Evolutionary conservation across 148 eudicot species (phyloP), one percentile per base, ranked within the genome.

Genomic region (Bassia scoparia): DNA sequence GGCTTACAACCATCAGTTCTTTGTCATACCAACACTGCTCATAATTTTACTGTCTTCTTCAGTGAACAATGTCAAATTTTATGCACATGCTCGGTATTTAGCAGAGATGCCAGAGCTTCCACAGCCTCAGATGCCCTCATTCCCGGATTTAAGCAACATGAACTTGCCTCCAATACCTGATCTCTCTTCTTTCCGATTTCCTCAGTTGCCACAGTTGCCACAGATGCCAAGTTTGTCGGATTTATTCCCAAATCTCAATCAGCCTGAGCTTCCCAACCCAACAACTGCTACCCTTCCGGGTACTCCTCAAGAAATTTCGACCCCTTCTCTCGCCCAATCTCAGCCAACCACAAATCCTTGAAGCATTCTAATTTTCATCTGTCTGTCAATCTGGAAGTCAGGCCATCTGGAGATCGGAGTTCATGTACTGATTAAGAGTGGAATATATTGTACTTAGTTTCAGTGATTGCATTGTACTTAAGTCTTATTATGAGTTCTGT

Each of bases 141-240:
- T 55, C 27, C 74, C 66, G 21, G 64, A 29, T 5, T 58, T 75
- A n/a, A 30, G 46, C 59, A 68, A 60, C 12, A 56, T 46, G 52
- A 21, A 75, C 13, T 43, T 75, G 54, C 78, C 78, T 30, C 66
- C 78, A n/a, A 30, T 75, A 5, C 78, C 72, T 58, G 78, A 68
- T 59, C 44, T 75, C 20, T 58, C 78, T 15, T 67, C 78, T 59
- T 17, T 75, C 49, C 58, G 31, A 2, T 21, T 68, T 59, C 78
- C 71, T 3, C 53, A 67, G 54, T 35, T 75, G 34, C 67, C 78
- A 21, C 33, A 44, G 54, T 35, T 75, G 34, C 67, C 78, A 21
- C 33, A 44, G 21, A 55, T 75, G 7, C 71, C 73, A 20, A 59
- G 35, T 68, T 59, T 75, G 46, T 21, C 73, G 7, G 48, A 48